These are phyloP conservation scores for Solanum corneliomulleri DNA, from an alignment of 257 asterid species.

Conservation along the genomic window DNA sequence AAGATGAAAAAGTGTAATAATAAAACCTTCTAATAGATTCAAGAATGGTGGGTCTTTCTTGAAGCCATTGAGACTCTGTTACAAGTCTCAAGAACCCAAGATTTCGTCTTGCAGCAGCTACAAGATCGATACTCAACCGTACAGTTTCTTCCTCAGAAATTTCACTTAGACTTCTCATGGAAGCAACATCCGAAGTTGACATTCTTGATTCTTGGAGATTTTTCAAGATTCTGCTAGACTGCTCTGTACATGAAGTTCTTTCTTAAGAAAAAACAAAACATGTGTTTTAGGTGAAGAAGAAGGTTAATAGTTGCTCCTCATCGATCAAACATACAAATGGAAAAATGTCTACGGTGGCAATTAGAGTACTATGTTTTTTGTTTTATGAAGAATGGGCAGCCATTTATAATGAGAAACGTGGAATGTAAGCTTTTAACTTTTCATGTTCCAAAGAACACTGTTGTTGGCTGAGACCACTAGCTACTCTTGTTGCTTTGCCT, in stretches of 20 bases:
- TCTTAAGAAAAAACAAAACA: neutral
- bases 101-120: conserved; percentile 64
- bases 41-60: conserved; percentile 31
- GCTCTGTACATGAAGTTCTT: neutral
- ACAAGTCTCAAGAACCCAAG: conserved; percentile 55
- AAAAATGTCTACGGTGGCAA: neutral
- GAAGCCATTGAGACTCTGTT: conserved; percentile 53
- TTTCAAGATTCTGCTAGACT: neutral
- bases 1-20: neutral
- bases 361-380: neutral
- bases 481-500: no score
- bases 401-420: neutral
- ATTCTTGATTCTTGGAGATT: conserved; percentile 7
- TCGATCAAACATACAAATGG: neutral
- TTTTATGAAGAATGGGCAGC: neutral
- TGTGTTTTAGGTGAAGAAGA: neutral
- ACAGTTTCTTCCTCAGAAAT: conserved; percentile 42
- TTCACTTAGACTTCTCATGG: conserved; percentile 44
- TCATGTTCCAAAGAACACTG: neutral
- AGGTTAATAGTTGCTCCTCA: neutral
- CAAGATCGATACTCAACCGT: conserved; percentile 60
- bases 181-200: conserved; percentile 38
- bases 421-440: neutral
- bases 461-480: neutral
- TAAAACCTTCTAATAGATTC: conserved; percentile 74